Percentiles rank a stretch among this genome's conserved stretches.
Evolutionary conservation across 2,329 filamentous ascomycete genomes (phyloP).

Genomic region (Pestalotiopsis sp.): DNA sequence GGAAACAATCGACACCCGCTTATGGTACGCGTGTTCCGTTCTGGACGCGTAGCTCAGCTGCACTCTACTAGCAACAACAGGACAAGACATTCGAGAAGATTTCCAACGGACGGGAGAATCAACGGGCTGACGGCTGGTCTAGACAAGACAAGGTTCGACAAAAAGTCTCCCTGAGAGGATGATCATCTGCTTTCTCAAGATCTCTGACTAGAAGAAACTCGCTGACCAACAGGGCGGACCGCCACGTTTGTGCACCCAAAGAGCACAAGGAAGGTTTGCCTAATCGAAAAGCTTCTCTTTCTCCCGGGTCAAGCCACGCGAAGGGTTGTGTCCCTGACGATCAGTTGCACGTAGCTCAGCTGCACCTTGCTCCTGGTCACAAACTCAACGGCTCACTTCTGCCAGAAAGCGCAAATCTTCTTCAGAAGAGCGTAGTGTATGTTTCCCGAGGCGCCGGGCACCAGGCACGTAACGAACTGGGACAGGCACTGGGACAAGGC

Average conservation of each 20-base stretch:
- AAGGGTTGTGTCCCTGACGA: not conserved
- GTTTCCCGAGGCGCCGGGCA: not conserved
- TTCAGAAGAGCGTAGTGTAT: not conserved
- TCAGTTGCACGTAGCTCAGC: not conserved
- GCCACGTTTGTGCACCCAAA: not conserved
- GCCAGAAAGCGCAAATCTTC: not conserved
- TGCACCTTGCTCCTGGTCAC: not conserved
- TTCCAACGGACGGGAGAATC: not conserved
- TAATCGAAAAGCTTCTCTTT: not conserved
- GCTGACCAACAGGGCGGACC: not conserved
- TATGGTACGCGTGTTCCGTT: not conserved
- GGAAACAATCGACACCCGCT: slow-evolving; percentile 1
- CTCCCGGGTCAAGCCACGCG: not conserved
- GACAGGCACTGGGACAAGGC: not conserved
- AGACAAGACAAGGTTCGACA: not conserved
- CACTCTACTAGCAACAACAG: not conserved
- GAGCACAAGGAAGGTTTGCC: not conserved
- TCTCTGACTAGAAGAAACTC: not conserved
- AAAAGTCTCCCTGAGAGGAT: not conserved
- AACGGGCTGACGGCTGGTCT: not conserved
- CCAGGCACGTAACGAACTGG: not conserved
- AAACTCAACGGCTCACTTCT: not conserved
- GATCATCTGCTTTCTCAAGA: not conserved
- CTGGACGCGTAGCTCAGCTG: not conserved
- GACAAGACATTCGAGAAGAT: not conserved